These are phyloP conservation scores for Piper betle DNA, from an alignment of 164 flowering plant genomes.

Conservation along the genomic window DNA sequence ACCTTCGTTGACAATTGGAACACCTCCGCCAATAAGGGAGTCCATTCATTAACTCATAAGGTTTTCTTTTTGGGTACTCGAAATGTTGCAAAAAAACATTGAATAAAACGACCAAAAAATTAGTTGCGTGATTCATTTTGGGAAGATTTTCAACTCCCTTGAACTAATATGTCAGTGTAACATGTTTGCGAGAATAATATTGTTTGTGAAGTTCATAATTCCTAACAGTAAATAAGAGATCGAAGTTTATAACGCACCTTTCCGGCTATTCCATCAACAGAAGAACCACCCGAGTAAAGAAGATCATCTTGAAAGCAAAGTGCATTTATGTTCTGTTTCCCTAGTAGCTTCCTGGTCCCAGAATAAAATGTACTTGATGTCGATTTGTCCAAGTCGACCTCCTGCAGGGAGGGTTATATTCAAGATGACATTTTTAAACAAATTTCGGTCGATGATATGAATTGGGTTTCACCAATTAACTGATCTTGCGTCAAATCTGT, in stretches of 20 bases:
- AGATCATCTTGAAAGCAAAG: slow-evolving; percentile 25
- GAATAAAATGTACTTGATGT: slow-evolving; percentile 40
- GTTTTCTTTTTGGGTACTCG: background rate
- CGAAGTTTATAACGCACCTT: slow-evolving; percentile 30
- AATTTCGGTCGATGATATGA: background rate
- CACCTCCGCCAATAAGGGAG: slow-evolving; percentile 20
- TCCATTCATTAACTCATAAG: background rate
- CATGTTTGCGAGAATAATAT: background rate
- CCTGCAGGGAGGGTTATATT: slow-evolving; percentile 19
- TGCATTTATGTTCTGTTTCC: slow-evolving; percentile 49
- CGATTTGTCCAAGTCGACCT: slow-evolving; percentile 35
- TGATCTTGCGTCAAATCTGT: too few species aligned
- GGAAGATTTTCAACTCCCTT: too few species aligned
- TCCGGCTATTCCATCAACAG: slow-evolving; percentile 62
- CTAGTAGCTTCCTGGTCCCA: slow-evolving; percentile 49
- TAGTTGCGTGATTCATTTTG: too few species aligned
- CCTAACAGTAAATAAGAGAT: too few species aligned
- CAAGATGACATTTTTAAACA: background rate
- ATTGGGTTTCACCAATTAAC: background rate
- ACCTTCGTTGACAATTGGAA: slow-evolving; percentile 42
- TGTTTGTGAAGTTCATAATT: too few species aligned
- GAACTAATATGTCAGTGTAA: background rate
- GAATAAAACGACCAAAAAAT: background rate
- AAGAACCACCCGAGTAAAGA: slow-evolving; percentile 52
- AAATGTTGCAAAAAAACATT: background rate